phyloP scores from a whole-genome alignment of 257 asterid genomes.

The Gentiana macrophylla region DNA sequence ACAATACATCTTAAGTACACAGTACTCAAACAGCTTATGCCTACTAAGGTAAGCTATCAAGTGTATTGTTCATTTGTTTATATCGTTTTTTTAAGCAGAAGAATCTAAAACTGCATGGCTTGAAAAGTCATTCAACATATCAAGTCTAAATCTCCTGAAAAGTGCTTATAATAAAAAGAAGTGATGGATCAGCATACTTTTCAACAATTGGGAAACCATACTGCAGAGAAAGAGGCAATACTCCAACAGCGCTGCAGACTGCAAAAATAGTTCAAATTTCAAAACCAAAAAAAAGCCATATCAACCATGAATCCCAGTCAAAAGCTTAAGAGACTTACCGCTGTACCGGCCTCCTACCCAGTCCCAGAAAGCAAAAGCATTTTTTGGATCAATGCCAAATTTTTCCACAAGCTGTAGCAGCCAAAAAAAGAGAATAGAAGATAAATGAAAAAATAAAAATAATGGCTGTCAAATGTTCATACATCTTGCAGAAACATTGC shows the following conservation, averaged over 20 bases:
- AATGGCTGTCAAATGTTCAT: not conserved
- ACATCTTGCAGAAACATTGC: not conserved
- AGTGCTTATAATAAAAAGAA: not conserved
- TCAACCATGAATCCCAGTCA: conserved; percentile 8
- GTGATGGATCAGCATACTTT: conserved; percentile 45
- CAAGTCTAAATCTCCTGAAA: not conserved
- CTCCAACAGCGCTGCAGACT: conserved; percentile 99
- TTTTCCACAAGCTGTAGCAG: conserved; percentile 80
- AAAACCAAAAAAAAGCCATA: conserved; percentile 16
- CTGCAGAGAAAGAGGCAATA: conserved; percentile 95
- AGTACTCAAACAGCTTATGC: not conserved
- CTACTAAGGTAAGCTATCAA: no score
- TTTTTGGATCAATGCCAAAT: conserved; percentile 96
- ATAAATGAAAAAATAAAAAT: not conserved
- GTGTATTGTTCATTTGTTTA: no score
- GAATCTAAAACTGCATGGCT: not conserved
- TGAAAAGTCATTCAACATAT: not conserved
- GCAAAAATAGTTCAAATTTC: conserved; percentile 28
- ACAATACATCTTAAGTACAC: not conserved
- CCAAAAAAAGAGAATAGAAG: conserved; percentile 7
- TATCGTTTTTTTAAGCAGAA: not conserved
- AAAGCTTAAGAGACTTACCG: conserved; percentile 39
- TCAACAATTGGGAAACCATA: conserved; percentile 83
- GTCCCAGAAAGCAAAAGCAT: conserved; percentile 99
- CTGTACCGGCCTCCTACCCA: conserved; percentile 99